Percentiles rank a stretch among this genome's conserved stretches.
These are phyloP conservation scores for Vaccinium myrtillus DNA, from an alignment of 148 eudicot species.

Conservation along the genomic window DNA sequence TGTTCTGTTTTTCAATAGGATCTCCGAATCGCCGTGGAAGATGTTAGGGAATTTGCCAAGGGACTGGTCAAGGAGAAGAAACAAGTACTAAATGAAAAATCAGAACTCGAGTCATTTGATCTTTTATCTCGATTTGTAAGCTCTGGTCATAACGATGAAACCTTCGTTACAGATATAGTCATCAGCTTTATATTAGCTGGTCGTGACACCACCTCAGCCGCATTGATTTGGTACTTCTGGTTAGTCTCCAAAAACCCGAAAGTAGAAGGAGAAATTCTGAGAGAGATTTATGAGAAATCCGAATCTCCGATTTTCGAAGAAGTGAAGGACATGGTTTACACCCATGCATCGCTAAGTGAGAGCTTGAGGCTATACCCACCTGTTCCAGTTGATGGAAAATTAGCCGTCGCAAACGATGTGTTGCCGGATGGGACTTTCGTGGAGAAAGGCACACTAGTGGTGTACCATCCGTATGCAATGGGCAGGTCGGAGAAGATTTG, in stretches of 20 bases:
- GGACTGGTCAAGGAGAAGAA: slow-evolving; percentile 14
- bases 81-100: not conserved
- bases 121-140: slow-evolving; percentile 25
- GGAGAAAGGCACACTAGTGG: slow-evolving; percentile 17
- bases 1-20: not conserved
- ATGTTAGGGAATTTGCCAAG: slow-evolving; percentile 16
- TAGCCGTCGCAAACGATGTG: slow-evolving; percentile 15
- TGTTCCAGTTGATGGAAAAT: slow-evolving; percentile 12
- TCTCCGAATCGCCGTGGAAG: slow-evolving; percentile 14
- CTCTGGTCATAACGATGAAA: slow-evolving; percentile 20
- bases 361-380: slow-evolving; percentile 26
- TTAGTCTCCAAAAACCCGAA: slow-evolving; percentile 13
- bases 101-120: slow-evolving; percentile 11
- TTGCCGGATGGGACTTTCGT: slow-evolving; percentile 25
- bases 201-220: slow-evolving; percentile 29
- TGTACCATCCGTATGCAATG: slow-evolving; percentile 27
- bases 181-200: slow-evolving; percentile 33
- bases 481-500: slow-evolving; percentile 33
- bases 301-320: slow-evolving; percentile 2
- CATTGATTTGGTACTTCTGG: slow-evolving; percentile 25
- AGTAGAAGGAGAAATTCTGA: slow-evolving; percentile 12
- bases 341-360: slow-evolving; percentile 18
- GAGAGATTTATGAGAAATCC: slow-evolving; percentile 19
- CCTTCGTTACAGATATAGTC: slow-evolving; percentile 20
- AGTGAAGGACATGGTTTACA: slow-evolving; percentile 16